Percentiles rank a stretch among this genome's conserved stretches.
These are phyloP conservation scores for Russula sp. DNA, from an alignment of 768 basidiomycete genomes.

Conservation along the genomic window DNA sequence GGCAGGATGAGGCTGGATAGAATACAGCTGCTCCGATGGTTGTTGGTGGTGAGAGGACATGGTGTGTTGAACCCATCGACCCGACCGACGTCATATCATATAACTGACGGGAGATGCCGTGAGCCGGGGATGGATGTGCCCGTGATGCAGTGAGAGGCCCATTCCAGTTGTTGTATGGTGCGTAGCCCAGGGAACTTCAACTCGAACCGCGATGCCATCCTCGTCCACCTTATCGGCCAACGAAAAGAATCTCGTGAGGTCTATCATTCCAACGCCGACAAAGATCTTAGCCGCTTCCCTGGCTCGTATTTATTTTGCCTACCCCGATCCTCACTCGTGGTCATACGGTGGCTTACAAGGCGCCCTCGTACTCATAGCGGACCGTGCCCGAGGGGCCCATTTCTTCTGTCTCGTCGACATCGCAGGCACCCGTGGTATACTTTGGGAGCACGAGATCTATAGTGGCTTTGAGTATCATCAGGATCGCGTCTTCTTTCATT, in stretches of 20 bases:
- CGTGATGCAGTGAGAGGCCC: background rate
- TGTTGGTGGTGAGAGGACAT: background rate
- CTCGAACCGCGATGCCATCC: slow-evolving; percentile 51
- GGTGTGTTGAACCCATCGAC: background rate
- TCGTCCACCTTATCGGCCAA: slow-evolving; percentile 61
- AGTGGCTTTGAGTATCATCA: slow-evolving; percentile 70
- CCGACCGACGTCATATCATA: background rate
- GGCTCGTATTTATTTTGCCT: slow-evolving; percentile 85
- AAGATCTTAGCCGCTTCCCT: slow-evolving; percentile 81
- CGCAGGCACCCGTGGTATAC: slow-evolving; percentile 72
- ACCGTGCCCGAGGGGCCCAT: slow-evolving; percentile 47
- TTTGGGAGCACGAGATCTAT: slow-evolving; percentile 93
- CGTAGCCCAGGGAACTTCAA: background rate
- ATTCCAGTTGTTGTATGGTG: too few relatives aligned
- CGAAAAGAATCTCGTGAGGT: slow-evolving; percentile 74
- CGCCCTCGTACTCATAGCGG: slow-evolving; percentile 64
- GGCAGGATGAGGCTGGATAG: slow-evolving; percentile 31
- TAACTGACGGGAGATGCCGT: background rate
- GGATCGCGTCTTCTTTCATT: slow-evolving; percentile 88
- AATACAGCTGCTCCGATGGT: slow-evolving; percentile 30
- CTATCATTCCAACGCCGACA: slow-evolving; percentile 42
- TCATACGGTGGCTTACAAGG: slow-evolving; percentile 84
- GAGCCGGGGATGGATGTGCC: background rate
- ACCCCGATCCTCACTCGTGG: slow-evolving; percentile 73
- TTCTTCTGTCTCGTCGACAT: slow-evolving; percentile 81